A percentile compares a stretch with the other conserved stretches of the same genome.
phyloP scores from a whole-genome alignment of 176 grass and related monocot genomes.

The Avena atlantica region DNA sequence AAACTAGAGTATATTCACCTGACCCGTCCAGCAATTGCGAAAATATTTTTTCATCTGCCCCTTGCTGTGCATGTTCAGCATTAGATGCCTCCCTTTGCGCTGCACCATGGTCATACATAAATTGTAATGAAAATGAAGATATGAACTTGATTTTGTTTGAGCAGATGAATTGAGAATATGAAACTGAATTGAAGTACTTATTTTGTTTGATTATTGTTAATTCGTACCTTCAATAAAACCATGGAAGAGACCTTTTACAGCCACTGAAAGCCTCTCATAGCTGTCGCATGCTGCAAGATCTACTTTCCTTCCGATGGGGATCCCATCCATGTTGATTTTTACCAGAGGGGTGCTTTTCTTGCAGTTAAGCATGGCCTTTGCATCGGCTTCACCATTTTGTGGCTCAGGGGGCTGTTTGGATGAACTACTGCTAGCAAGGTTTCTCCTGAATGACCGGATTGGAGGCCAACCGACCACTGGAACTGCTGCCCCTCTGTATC shows the following conservation, averaged over 20 bases:
- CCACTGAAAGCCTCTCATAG: conserved; percentile 65
- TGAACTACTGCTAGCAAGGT: conserved; percentile 73
- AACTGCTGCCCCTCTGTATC: conserved; percentile 57
- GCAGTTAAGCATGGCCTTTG: conserved; percentile 47
- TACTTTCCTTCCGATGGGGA: conserved; percentile 94
- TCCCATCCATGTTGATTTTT: conserved; percentile 99
- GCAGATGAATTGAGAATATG: not conserved
- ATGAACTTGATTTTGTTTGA: conserved; percentile 38
- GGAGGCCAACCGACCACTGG: conserved; percentile 97
- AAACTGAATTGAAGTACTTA: conserved; percentile 31
- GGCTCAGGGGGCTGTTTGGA: conserved; percentile 55
- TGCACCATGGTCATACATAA: conserved; percentile 51
- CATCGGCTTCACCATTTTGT: conserved; percentile 43
- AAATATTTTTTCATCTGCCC: conserved; percentile 67
- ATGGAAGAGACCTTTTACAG: conserved; percentile 82
- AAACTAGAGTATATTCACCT: conserved; percentile 93
- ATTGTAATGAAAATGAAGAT: not conserved
- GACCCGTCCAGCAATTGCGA: conserved; percentile 75
- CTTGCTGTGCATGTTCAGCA: conserved; percentile 40
- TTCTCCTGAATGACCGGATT: conserved; percentile 81
- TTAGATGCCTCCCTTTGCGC: conserved; percentile 66
- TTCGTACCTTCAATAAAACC: conserved; percentile 78
- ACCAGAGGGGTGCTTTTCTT: conserved; percentile 66
- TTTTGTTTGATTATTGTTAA: conserved; percentile 35
- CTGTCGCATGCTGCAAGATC: conserved; percentile 73